phyloP scores from a whole-genome alignment of 1,139 yeast species.

The Casaregolazyma suthepensis region DNA sequence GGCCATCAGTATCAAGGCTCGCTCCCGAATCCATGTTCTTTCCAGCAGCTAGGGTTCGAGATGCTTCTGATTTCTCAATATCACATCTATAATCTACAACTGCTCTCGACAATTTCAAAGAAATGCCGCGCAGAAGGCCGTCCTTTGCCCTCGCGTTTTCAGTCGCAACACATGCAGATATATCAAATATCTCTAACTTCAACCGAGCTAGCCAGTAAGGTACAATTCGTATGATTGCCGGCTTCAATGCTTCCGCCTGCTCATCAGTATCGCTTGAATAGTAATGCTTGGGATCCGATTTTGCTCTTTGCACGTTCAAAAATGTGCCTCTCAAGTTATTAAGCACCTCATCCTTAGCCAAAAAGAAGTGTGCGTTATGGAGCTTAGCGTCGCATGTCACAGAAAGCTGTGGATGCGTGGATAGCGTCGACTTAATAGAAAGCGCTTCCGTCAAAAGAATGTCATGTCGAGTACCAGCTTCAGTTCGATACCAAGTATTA shows the following conservation, averaged over 20 bases:
- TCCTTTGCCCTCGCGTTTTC: slow-evolving; percentile 19
- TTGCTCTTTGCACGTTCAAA: slow-evolving; percentile 16
- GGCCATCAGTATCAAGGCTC: slow-evolving; percentile 11
- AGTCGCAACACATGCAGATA: slow-evolving; percentile 26
- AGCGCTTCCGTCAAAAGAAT: slow-evolving; percentile 28
- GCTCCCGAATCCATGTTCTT: background rate
- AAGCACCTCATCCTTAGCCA: slow-evolving; percentile 27
- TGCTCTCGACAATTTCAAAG: slow-evolving; percentile 21
- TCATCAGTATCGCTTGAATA: background rate
- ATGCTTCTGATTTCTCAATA: slow-evolving; percentile 1
- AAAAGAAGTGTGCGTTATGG: slow-evolving; percentile 23
- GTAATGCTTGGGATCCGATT: background rate
- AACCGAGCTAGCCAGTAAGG: slow-evolving; percentile 31
- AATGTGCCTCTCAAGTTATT: slow-evolving; percentile 25
- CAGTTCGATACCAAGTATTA: slow-evolving; percentile 30
- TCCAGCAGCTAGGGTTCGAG: background rate
- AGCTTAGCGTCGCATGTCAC: slow-evolving; percentile 24
- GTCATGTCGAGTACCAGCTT: slow-evolving; percentile 28
- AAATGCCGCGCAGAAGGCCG: slow-evolving; percentile 19
- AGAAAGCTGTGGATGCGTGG: slow-evolving; percentile 26
- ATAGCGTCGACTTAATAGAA: slow-evolving; percentile 23
- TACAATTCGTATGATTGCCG: slow-evolving; percentile 20
- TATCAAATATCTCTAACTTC: slow-evolving; percentile 25
- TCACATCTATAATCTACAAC: slow-evolving; percentile 21
- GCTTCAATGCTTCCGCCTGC: background rate